Evolutionary conservation across 2,329 filamentous ascomycete genomes (phyloP), one percentile per base, ranked within the genome.

Genomic region (Thelonectria discophora): DNA sequence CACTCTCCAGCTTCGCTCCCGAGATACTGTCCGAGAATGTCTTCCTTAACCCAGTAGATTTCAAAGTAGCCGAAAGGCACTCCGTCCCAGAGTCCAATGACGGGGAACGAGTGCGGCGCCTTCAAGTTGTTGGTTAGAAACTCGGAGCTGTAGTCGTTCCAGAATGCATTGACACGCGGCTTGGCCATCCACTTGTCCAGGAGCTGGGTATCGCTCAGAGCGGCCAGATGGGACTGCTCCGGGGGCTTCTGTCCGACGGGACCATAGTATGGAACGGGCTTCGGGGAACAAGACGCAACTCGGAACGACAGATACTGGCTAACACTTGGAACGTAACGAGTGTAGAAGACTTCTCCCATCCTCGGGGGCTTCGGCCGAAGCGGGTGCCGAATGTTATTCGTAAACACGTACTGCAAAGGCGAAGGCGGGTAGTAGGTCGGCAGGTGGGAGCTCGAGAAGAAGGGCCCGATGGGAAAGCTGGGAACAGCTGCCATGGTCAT

Each of bases 11-110:
- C 87, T 3, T 86, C 84, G 20, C 84, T 84, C 0, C 88, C 84
- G 4, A 96, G 77, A 65, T 92, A 83, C 49, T 83, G 85, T 0
- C 92, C 93, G 1, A 99, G 76, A 0, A 82, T 80, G 72, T 98
- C 95, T 74, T 99, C 95, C 72, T 97, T 97, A 3, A 95, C 93
- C 94, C 95, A 99, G 79, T 99, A 99, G 34, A 99, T 85, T 80
- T 99, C 95, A 74, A 99, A 97, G 75, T 96, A 99, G 0, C 93
- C 95, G 78, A 98, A 99, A 0, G 94, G 94, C 62, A 94, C 90
- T 11, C 93, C 94, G 69, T 98, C 93, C 92, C 94, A 99, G 74
- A 93, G 89, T 1, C 92, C 95, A 63, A 98, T 94, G 0, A 90
- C 93, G 0, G 95, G 95, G 76, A 98, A 97, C 9, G 89, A 93